Base-by-base conservation (phyloP, 192 early-diverging fungal genomes). In the Linnemannia elongata region DNA sequence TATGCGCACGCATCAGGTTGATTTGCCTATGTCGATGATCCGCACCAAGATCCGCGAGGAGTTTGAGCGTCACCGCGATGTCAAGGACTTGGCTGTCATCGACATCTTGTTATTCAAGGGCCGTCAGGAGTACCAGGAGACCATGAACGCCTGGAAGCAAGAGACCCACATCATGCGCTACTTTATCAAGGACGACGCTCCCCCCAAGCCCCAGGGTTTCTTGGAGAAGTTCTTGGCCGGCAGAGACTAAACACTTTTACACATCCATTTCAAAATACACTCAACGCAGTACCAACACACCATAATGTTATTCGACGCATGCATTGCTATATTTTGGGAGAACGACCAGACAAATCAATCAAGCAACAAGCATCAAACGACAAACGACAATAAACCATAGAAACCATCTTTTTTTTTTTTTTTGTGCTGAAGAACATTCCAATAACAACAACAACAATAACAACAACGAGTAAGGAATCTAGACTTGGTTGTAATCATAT, bases 91-190 rank as follows among this genome's bases (percentile, higher is more conserved):
- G 38, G 89, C 91, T 41, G 91, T 94, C 33, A 93, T 96, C 85
- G 97, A 98, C 81, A 91, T 97, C 69, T 91, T 98, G 74, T 82
- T 97, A 83, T 92, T 96, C 83, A 98, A 98, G 91, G 97, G 97
- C 30, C 93, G 93, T 66, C 92, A 94, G 82, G 97, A 98, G 79
- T 94, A 93, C 69, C 94, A 96, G 74, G 97, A 98, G 91, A 97
- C 96, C 9, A 88, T 96, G 89, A 97, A 98, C 78, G 92, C 94
- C 41, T 98, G 97, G 97, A 98, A 98, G 91, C 94, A 97, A 90
- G 92, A 93, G 79, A 95, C 94, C 70, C 97, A 98, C 69, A 91
- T 97, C 72, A 93, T 96, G 90, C 93, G 94, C 80, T 98, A 96
- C 92, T 98, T 98, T 93, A 90, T 90, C 77, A 92, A 95, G 70